These are phyloP conservation scores for Mucor saturninus DNA, from an alignment of 371 early-diverging fungal genomes.

Conservation along the genomic window DNA sequence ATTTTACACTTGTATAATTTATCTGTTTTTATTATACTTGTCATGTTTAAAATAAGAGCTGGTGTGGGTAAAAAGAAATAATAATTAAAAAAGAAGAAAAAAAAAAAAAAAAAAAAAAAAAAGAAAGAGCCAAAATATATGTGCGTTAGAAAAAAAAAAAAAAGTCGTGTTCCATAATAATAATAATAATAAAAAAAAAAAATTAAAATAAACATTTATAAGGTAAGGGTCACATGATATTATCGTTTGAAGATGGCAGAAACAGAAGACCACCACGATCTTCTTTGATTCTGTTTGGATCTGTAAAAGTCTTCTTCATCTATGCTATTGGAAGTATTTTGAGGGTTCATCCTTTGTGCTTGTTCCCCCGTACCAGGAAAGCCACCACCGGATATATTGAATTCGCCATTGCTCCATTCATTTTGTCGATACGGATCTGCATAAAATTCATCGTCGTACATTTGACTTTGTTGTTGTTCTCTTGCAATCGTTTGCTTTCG, in stretches of 20 bases:
- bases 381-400: constrained; percentile 16
- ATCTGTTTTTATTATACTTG: neutral
- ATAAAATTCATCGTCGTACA: constrained; percentile 36
- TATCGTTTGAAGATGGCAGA: constrained; percentile 13
- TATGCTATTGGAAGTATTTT: constrained; percentile 3
- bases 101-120: neutral
- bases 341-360: constrained; percentile 14
- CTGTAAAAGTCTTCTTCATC: constrained; percentile 27
- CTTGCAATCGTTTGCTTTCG: constrained; percentile 13
- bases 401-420: constrained; percentile 24
- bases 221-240: neutral
- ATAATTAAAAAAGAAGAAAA: neutral
- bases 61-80: constrained; percentile 1
- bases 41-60: neutral
- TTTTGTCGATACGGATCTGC: constrained; percentile 34
- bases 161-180: neutral
- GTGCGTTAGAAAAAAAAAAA: neutral
- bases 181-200: neutral
- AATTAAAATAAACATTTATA: neutral
- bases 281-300: constrained; percentile 12
- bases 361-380: constrained; percentile 32
- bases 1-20: constrained; percentile 48
- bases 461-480: constrained; percentile 24
- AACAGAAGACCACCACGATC: constrained; percentile 29
- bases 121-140: neutral